These are phyloP conservation scores for Diaporthe batatas DNA, from an alignment of 2,329 filamentous ascomycete genomes.

Conservation along the genomic window DNA sequence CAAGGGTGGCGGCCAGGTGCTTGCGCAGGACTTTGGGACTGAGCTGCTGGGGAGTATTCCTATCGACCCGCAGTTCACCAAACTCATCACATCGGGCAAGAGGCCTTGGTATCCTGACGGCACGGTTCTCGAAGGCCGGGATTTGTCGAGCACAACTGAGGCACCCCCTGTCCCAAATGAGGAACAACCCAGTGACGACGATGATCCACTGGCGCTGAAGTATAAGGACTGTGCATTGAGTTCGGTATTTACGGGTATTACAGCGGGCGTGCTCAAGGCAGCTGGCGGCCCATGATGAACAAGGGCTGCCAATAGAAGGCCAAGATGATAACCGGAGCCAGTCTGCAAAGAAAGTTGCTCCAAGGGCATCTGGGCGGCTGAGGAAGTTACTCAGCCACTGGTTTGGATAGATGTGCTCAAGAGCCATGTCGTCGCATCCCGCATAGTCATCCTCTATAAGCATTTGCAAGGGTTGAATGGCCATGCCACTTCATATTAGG, in stretches of 20 bases:
- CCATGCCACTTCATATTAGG: background rate
- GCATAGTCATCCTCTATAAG: background rate
- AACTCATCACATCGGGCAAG: conserved; percentile 81
- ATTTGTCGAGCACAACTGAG: conserved; percentile 59
- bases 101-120: conserved; percentile 77
- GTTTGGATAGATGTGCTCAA: background rate
- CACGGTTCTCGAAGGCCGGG: conserved; percentile 70
- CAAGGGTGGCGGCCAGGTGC: conserved; percentile 87
- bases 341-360: background rate
- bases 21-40: conserved; percentile 89
- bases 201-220: conserved; percentile 73
- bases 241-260: conserved; percentile 76
- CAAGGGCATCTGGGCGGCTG: background rate
- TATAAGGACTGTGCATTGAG: conserved; percentile 79
- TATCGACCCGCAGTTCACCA: conserved; percentile 92
- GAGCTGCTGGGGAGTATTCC: conserved; percentile 89
- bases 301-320: background rate
- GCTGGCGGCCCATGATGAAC: conserved; percentile 49
- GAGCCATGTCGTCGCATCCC: background rate
- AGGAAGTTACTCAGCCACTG: background rate
- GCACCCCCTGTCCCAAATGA: conserved; percentile 45
- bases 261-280: conserved; percentile 60
- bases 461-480: background rate
- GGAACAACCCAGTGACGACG: conserved; percentile 48
- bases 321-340: background rate